Evolutionary conservation across 768 basidiomycete species (phyloP), one percentile per base, ranked within the genome.

Genomic region (Boletales sp.): DNA sequence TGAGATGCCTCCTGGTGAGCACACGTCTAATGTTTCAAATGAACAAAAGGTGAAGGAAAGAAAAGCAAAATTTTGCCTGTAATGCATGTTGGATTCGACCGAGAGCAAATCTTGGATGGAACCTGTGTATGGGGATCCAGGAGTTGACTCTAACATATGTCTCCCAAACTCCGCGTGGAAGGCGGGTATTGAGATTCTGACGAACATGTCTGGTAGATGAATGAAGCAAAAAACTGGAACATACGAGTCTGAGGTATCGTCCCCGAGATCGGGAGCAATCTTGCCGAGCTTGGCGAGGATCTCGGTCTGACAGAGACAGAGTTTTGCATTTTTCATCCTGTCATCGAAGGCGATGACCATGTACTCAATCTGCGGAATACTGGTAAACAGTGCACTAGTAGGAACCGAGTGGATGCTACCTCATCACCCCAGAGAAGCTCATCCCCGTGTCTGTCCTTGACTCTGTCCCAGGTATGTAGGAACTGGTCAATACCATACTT

Each of bases 151-250:
- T 45, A 99, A 79, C 97, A 99, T 99, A 73, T 90, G 98, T 35
- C 94, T 81, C 36, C 97, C 97, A 72, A 97, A 99, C 69, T 99
- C 97, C 15, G 95, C 95, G 64, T 98, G 97, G 63, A 94, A 98
- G 12, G 86, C 88, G 2, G 97, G 97, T 21, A 92, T 80, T 3
- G 83, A 75, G 39, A 83, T 72, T 34, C 87, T 92, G 52, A 34
- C 53, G 40, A 40, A 31, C 47, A 56, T 43, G 36, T 41, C 12
- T 13, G 11, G 30, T 27, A 43, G 38, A 19, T 29, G 21, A 18
- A 43, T 18, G 38, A 4, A 32, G 35, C 9, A 50, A 41, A 32
- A 38, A 27, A 50, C 47, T 17, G 24, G 19, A 19, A 70, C 84
- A 58, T 67, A 87, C 86, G 79, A 72, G 43, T 82, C 78, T 19